A percentile compares a stretch with the other conserved stretches of the same genome.
phyloP scores from a whole-genome alignment of 1,284 basidiomycete genomes.

The Vanrija humicola region DNA sequence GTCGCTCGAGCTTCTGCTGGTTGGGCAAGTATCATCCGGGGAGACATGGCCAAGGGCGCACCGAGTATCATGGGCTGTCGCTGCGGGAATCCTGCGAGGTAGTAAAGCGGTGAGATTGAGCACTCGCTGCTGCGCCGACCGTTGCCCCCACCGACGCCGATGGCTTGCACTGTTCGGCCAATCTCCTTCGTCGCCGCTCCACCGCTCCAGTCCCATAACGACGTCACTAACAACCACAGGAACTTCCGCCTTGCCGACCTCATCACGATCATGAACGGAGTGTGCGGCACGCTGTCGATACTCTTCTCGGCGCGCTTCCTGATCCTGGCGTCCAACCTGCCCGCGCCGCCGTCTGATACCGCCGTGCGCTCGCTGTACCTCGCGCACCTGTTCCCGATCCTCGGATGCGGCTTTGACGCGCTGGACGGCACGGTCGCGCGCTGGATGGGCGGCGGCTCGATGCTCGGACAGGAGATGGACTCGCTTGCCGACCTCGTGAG shows the following conservation, averaged over 20 bases:
- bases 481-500: conserved; percentile 94
- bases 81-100: too few relatives aligned
- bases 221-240: conserved; percentile 51
- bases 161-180: not conserved
- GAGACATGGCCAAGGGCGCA: too few relatives aligned
- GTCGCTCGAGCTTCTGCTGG: too few relatives aligned
- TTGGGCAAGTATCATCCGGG: too few relatives aligned
- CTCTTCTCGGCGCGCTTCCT: conserved; percentile 90
- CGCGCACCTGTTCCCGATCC: conserved; percentile 82
- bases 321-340: conserved; percentile 69
- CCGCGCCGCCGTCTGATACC: conserved; percentile 31
- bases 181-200: not conserved
- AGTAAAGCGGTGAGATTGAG: too few relatives aligned
- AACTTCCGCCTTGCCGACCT: conserved; percentile 98
- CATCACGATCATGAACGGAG: conserved; percentile 99
- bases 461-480: conserved; percentile 98
- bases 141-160: too few relatives aligned
- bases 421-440: conserved; percentile 96
- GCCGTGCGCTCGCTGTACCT: conserved; percentile 61
- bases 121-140: too few relatives aligned
- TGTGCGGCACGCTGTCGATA: conserved; percentile 89
- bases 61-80: too few relatives aligned
- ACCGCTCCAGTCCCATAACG: not conserved
- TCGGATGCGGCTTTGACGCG: conserved; percentile 97
- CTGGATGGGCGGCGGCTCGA: conserved; percentile 90